Evolutionary conservation across 2,329 filamentous ascomycete species (phyloP).

Genomic region (Ophiognomonia clavigignenti-juglandacearum): DNA sequence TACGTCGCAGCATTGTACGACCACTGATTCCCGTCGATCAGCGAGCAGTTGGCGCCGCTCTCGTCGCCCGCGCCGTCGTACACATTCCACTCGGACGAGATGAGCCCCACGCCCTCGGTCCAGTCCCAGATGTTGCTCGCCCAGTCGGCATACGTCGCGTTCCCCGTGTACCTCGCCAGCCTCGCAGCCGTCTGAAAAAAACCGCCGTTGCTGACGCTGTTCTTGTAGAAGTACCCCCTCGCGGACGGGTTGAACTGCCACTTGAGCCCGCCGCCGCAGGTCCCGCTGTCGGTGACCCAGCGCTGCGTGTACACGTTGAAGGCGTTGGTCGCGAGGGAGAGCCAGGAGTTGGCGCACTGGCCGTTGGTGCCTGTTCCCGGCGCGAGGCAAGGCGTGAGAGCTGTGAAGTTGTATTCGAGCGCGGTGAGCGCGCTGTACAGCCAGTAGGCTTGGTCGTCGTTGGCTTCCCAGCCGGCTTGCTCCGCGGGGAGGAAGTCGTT

Average conservation of each 20-base stretch:
- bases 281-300: slow-evolving; percentile 61
- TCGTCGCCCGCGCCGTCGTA: slow-evolving; percentile 48
- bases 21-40: slow-evolving; percentile 42
- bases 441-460: slow-evolving; percentile 71
- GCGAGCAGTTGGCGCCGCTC: slow-evolving; percentile 35
- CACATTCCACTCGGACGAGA: slow-evolving; percentile 37
- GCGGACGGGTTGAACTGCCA: slow-evolving; percentile 83
- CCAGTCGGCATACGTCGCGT: slow-evolving; percentile 58
- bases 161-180: slow-evolving; percentile 60
- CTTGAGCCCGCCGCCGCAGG: slow-evolving; percentile 66
- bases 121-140: slow-evolving; percentile 54
- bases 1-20: slow-evolving; percentile 46
- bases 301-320: slow-evolving; percentile 69
- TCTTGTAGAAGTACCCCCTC: slow-evolving; percentile 54
- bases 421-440: slow-evolving; percentile 62
- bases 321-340: slow-evolving; percentile 69
- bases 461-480: slow-evolving; percentile 60
- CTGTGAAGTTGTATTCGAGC: slow-evolving; percentile 59
- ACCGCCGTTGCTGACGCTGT: slow-evolving; percentile 41
- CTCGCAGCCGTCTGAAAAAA: slow-evolving; percentile 49
- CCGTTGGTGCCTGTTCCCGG: not conserved
- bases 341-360: slow-evolving; percentile 48
- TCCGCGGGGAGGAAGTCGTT: slow-evolving; percentile 71
- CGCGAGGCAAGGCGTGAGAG: slow-evolving; percentile 34
- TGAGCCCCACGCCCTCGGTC: slow-evolving; percentile 38